phyloP scores from a whole-genome alignment of 306 rosid genomes.

The Cucurbita argyrosperma region DNA sequence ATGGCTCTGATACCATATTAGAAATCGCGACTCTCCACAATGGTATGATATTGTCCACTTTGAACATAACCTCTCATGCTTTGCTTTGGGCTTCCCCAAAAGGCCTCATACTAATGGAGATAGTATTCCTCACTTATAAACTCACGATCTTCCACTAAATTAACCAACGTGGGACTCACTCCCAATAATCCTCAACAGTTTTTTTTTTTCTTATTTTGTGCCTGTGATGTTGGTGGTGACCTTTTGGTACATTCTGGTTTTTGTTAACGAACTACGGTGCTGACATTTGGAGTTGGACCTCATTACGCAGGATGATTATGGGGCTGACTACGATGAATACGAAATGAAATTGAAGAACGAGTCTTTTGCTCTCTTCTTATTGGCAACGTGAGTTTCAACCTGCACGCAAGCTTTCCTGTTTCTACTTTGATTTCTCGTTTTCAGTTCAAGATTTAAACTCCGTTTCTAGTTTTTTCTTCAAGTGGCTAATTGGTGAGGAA shows the following conservation, averaged over 20 bases:
- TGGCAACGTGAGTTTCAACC: slow-evolving; percentile 74
- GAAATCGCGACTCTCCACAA: too few relatives aligned
- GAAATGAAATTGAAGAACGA: slow-evolving; percentile 70
- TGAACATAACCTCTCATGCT: too few relatives aligned
- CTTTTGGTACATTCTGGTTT: not conserved
- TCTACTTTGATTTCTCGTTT: not conserved
- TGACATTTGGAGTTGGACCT: not conserved
- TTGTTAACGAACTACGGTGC: not conserved
- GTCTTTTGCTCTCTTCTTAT: slow-evolving; percentile 47
- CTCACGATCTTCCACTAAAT: too few relatives aligned
- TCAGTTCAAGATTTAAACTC: not conserved
- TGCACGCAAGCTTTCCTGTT: not conserved
- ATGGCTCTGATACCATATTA: too few relatives aligned
- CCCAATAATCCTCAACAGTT: too few relatives aligned
- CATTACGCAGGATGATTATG: slow-evolving; percentile 66
- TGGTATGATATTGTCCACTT: too few relatives aligned
- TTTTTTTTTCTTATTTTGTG: not conserved
- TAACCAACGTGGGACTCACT: too few relatives aligned
- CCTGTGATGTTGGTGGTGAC: not conserved
- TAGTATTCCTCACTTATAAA: too few relatives aligned
- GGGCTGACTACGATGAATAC: slow-evolving; percentile 59
- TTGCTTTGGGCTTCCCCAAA: too few relatives aligned
- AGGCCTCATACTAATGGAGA: too few relatives aligned
- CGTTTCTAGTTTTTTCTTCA: not conserved
- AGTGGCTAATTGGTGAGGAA: slow-evolving; percentile 10